Base-by-base conservation (phyloP, 73 alveolate genomes). In the Durusdinium trenchii region DNA sequence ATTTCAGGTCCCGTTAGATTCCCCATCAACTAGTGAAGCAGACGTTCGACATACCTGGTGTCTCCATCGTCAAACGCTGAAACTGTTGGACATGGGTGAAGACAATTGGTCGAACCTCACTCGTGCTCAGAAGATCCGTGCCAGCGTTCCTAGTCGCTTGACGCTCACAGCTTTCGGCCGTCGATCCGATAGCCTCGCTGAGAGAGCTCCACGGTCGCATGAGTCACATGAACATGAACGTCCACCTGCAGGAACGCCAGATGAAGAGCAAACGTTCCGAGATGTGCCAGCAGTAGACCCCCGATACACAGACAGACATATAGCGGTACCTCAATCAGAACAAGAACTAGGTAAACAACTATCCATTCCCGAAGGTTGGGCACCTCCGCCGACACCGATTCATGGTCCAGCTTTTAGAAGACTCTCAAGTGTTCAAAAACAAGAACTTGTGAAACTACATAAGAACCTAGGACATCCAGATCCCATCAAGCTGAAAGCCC, bases 281-380 rank as follows among this genome's bases (percentile, higher is more conserved):
- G n/a, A n/a, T n/a, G n/a, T n/a, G n/a, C n/a, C n/a, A n/a, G n/a
- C n/a, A n/a, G n/a, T n/a, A n/a, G n/a, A n/a, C n/a, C n/a, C n/a
- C n/a, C n/a, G n/a, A n/a, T n/a, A n/a, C n/a, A n/a, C n/a, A n/a
- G n/a, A n/a, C n/a, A n/a, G n/a, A n/a, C n/a, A n/a, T n/a, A n/a
- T n/a, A n/a, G n/a, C n/a, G n/a, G n/a, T n/a, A n/a, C n/a, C n/a
- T n/a, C n/a, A n/a, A n/a, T n/a, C n/a, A n/a, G n/a, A n/a, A n/a
- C n/a, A n/a, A n/a, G n/a, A n/a, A n/a, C n/a, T n/a, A n/a, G n/a
- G n/a, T n/a, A n/a, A n/a, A n/a, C n/a, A n/a, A n/a, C n/a, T n/a
- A n/a, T n/a, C n/a, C n/a, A n/a, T n/a, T n/a, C n/a, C n/a, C n/a
- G 76, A 62, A 69, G 89, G 89, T 0, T 78, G 89, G 89, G 89